phyloP scores from a whole-genome alignment of 352 stramenopile species.

The Pythium folliculosum region DNA sequence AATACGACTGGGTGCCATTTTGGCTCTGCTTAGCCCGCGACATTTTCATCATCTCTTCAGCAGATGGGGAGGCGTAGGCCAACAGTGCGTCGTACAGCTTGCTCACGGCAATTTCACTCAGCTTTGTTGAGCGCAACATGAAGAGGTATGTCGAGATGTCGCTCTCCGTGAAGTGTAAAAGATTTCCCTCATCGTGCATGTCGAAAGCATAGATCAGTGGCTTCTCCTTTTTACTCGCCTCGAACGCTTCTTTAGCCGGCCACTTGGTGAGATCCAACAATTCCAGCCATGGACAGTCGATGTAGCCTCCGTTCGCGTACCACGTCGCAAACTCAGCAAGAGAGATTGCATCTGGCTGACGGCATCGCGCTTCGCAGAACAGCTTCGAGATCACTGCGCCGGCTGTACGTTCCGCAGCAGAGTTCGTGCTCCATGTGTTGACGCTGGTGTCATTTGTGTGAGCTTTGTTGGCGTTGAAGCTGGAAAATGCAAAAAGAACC shows the following conservation, averaged over 20 bases:
- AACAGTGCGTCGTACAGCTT: conserved; percentile 83
- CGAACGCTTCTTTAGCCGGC: conserved; percentile 86
- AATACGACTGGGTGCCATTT: conserved; percentile 54
- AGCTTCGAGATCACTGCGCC: conserved; percentile 90
- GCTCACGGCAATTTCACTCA: conserved; percentile 66
- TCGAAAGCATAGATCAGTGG: conserved; percentile 86
- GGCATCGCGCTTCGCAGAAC: conserved; percentile 70
- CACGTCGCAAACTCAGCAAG: conserved; percentile 96
- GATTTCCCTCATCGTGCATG: conserved; percentile 79
- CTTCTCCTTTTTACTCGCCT: conserved; percentile 86
- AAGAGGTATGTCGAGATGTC: conserved; percentile 88
- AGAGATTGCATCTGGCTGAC: conserved; percentile 78
- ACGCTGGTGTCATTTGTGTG: conserved; percentile 65
- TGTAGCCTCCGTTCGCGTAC: conserved; percentile 94
- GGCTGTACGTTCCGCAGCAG: conserved; percentile 83
- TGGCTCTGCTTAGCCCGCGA: conserved; percentile 48
- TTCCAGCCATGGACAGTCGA: conserved; percentile 96
- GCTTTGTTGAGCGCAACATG: conserved; percentile 79
- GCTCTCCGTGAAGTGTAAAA: conserved; percentile 83
- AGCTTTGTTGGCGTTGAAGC: conserved; percentile 60
- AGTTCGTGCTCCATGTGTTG: conserved; percentile 76
- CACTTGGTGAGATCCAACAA: conserved; percentile 96
- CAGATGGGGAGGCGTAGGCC: conserved; percentile 66
- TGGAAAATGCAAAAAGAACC: conserved; percentile 85
- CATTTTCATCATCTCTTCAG: conserved; percentile 71